Base-by-base conservation (phyloP, 2,329 filamentous ascomycete species). In the Lojkania enalia region DNA sequence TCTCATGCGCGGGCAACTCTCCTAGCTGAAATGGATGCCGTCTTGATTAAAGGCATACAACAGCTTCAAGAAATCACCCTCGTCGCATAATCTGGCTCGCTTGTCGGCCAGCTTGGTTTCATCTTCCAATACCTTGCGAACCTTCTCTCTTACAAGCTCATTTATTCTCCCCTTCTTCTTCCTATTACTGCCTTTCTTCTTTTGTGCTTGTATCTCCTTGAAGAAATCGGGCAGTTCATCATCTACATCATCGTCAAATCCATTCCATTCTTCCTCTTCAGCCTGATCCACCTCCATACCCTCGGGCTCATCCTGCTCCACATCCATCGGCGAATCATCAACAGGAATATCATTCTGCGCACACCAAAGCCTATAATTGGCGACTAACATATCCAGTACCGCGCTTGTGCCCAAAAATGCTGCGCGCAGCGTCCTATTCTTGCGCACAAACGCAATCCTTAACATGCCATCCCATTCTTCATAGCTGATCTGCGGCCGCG, bases 391-490 rank as follows among this genome's bases (percentile, higher is more conserved):
- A 44, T 82, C 80, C 64, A 96, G 78, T 1, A 96, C 86, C 57
- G 88, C 88, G 45, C 83, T 85, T 12, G 87, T 90, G 13, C 87
- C 87, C 39, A 95, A 75, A 74, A 90, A 95, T 49, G 83, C 86
- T 4, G 89, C 86, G 29, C 90, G 79, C 42, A 97, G 75, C 1
- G 90, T 96, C 70, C 91, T 90, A 72, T 97, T 97, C 75, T 95
- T 94, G 57, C 94, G 78, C 40, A 87, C 84, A 58, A 96, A 96
- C 49, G 85, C 84, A 30, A 95, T 83, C 39, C 89, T 78, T 50
- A 97, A 71, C 65, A 97, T 77, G 7, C 92, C 91, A 64, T 97
- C 92, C 86, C 91, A 96, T 70, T 97, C 94, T 41, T 95, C 90
- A 72, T 92, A 97, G 66, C 84, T 88, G 53, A 97, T 91, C 57